Evolutionary conservation across 2,329 filamentous ascomycete genomes (phyloP).

Genomic region (Colletotrichum chrysophilum): DNA sequence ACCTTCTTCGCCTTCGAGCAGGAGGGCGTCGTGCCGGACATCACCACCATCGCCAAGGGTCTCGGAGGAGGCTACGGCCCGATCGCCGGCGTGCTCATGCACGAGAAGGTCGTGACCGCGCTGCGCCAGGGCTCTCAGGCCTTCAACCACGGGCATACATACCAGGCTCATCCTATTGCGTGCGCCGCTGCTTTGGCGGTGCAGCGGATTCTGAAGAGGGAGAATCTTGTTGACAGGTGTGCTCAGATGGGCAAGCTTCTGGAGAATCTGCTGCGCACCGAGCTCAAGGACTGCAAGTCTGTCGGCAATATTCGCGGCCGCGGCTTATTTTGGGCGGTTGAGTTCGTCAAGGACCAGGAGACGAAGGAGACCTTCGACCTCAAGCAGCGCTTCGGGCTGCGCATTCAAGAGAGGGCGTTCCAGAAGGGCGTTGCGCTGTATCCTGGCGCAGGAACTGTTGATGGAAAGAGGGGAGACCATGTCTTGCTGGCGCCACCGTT

Average conservation of each 20-base stretch:
- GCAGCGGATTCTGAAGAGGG: conserved; percentile 37
- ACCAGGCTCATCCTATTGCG: conserved; percentile 30
- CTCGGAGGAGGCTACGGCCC: conserved; percentile 62
- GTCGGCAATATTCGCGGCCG: conserved; percentile 46
- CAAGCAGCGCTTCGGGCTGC: conserved; percentile 27
- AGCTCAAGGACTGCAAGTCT: conserved; percentile 33
- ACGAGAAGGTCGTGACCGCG: conserved; percentile 51
- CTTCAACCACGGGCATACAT: conserved; percentile 30
- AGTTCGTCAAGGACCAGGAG: conserved; percentile 46
- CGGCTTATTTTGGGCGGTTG: conserved; percentile 52
- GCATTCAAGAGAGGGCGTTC: conserved; percentile 33
- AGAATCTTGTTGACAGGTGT: conserved; percentile 37
- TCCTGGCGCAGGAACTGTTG: conserved; percentile 65
- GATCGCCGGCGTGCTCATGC: conserved; percentile 61
- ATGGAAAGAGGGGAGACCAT: conserved; percentile 69
- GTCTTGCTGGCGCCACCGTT: conserved; percentile 73
- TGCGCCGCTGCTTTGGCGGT: conserved; percentile 32
- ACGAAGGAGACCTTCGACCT: conserved; percentile 40
- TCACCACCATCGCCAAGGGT: conserved; percentile 65
- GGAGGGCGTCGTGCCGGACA: conserved; percentile 54
- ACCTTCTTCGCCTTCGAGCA: conserved; percentile 69
- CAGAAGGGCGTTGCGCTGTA: conserved; percentile 36
- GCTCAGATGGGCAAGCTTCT: conserved; percentile 34
- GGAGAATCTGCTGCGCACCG: conserved; percentile 27
- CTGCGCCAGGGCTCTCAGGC: conserved; percentile 49